Conservation (phyloP, 345 rosid species). For the Turritis glabra region DNA sequence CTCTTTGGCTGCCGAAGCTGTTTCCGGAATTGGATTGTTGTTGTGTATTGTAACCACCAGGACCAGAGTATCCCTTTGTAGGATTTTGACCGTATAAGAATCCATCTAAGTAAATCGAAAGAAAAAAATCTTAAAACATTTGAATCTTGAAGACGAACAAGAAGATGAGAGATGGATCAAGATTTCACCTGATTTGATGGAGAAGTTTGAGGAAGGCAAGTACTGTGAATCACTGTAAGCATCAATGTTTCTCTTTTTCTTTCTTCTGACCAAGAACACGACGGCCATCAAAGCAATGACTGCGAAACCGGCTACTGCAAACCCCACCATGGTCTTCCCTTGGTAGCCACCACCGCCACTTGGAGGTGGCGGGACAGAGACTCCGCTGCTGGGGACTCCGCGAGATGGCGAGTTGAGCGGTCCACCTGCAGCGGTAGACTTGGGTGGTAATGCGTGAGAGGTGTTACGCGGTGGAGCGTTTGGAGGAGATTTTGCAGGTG, state of each 20-base stretch:
- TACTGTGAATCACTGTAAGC: slow-evolving; percentile 39
- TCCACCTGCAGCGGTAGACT: slow-evolving; percentile 16
- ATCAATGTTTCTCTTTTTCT: slow-evolving; percentile 45
- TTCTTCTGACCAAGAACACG: slow-evolving; percentile 45
- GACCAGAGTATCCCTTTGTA: slow-evolving; percentile 42
- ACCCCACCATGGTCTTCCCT: slow-evolving; percentile 41
- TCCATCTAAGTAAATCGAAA: slow-evolving; percentile 45
- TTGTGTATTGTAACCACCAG: slow-evolving; percentile 43
- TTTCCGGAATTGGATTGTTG: slow-evolving; percentile 39
- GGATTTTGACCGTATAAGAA: slow-evolving; percentile 51
- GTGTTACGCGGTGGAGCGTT: background rate
- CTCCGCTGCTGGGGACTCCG: slow-evolving; percentile 7
- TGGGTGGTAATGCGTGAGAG: slow-evolving; percentile 17
- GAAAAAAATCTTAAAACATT: background rate
- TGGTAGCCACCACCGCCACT: background rate
- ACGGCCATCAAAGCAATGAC: slow-evolving; percentile 54
- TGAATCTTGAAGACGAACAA: background rate
- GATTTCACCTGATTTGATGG: slow-evolving; percentile 54
- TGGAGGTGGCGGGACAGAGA: slow-evolving; percentile 13
- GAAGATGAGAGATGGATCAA: background rate
- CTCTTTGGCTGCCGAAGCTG: slow-evolving; percentile 56
- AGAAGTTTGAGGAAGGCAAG: slow-evolving; percentile 53
- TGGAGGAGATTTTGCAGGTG: slow-evolving; percentile 20
- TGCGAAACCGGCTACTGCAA: slow-evolving; percentile 50
- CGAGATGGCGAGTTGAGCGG: slow-evolving; percentile 30